phyloP scores from a whole-genome alignment of 305 asterid genomes.

The Fraxinus platypoda region DNA sequence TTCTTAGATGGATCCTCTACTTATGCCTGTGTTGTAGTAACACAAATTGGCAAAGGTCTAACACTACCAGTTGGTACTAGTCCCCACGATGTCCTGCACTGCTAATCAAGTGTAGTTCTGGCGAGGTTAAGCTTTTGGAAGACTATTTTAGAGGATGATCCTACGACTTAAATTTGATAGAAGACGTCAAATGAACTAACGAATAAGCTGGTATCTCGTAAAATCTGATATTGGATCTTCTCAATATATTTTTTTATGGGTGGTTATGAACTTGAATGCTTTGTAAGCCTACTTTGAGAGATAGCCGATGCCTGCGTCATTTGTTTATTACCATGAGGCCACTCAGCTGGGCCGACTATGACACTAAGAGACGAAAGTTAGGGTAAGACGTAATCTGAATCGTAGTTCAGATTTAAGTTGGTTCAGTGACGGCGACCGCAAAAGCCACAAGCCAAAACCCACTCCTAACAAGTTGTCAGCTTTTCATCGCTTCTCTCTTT shows the following conservation, averaged over 20 bases:
- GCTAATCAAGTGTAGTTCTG: background rate
- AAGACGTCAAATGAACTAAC: background rate
- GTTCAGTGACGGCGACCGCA: too few relatives aligned
- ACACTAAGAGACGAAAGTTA: too few relatives aligned
- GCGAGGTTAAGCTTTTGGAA: background rate
- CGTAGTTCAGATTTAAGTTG: background rate
- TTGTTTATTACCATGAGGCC: background rate
- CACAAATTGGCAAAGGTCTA: background rate
- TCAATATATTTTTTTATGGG: background rate
- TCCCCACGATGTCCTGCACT: background rate
- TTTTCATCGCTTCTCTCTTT: background rate
- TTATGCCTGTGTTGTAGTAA: background rate
- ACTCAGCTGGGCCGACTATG: background rate
- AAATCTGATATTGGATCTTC: background rate
- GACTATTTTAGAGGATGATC: background rate
- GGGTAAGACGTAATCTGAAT: background rate
- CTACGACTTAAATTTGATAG: background rate
- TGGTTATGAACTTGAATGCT: background rate
- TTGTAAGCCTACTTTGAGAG: background rate
- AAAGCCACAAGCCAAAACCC: background rate
- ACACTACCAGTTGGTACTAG: background rate
- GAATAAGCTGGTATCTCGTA: background rate
- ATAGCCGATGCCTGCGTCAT: background rate
- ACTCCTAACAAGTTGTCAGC: background rate
- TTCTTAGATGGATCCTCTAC: background rate